Base-by-base conservation (phyloP, 768 basidiomycete species). In the Pleurotus djamor region DNA sequence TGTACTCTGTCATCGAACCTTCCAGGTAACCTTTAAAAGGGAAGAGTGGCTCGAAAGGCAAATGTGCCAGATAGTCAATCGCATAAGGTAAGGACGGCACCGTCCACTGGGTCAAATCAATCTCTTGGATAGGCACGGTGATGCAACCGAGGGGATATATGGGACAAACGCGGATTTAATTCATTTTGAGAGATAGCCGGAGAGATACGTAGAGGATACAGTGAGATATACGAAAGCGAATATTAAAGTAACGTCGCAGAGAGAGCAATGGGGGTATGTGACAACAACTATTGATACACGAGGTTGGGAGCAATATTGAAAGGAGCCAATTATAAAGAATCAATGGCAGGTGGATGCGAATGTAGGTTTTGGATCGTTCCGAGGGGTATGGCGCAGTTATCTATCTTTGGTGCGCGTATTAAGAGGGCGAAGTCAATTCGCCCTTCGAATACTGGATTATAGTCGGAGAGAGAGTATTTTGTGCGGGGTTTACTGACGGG, bases 401-500 rank as follows among this genome's bases (percentile, higher is more conserved):
- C 52, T 54, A 54, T 56, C 54, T 44, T 43, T n/a, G 38, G 54
- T 38, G 41, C 54, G 38, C 41, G 9, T 37, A 56, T 56, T 56
- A 56, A 16, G 36, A 41, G 21, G 37, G 54, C 54, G 28, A 44
- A 56, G 41, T 56, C 54, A 45, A 56, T 56, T 44, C 16, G 38
- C 37, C 41, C 21, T 43, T 47, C 17, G 45, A 12, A 38, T 43
- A 56, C 10, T 17, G 41, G 21, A 44, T 52, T 52, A 52, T 56
- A 56, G 38, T 10, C 21, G 21, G 21, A 28, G 21, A 28, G 41
- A 41, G n/a, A 13, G 54, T 43, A 56, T 45, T 43, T 56, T 56
- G 54, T 32, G 54, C 16, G 59, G 44, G 41, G 35, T 60, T 66
- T 69, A 76, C 16, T 76, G 69, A 57, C 66, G 70, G 36, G 72